Percentiles rank a stretch among this genome's conserved stretches.
Evolutionary conservation across 2,329 filamentous ascomycete species (phyloP).

Genomic region (Cercospora berteroae): DNA sequence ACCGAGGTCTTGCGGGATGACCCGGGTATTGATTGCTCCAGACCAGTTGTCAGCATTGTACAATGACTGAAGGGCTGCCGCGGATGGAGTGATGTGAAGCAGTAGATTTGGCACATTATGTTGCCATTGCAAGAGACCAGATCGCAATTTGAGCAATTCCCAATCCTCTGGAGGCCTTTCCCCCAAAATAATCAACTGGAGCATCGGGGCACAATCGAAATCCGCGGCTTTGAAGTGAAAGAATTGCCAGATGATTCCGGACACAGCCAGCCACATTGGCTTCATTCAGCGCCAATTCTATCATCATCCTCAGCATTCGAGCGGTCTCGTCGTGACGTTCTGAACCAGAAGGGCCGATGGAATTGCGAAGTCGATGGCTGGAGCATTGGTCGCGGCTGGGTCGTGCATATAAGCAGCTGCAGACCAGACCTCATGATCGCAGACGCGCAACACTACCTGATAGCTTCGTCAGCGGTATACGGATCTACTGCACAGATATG

Average conservation of each 20-base stretch:
- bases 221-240: not conserved
- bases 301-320: not conserved
- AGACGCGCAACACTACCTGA: not conserved
- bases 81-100: not conserved
- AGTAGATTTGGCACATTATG: not conserved
- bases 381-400: not conserved
- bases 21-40: not conserved
- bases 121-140: not conserved
- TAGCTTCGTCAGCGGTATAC: not conserved
- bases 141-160: not conserved
- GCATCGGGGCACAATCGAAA: not conserved
- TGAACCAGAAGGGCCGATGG: not conserved
- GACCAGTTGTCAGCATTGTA: not conserved
- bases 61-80: not conserved
- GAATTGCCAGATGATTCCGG: not conserved
- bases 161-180: not conserved
- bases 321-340: not conserved
- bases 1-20: not conserved
- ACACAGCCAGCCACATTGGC: not conserved
- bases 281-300: not conserved
- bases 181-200: not conserved
- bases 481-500: not conserved
- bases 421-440: not conserved
- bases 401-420: constrained; percentile 1
- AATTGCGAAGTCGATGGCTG: not conserved